Conservation (phyloP, 306 rosid genomes). For the Sesbania bispinosa region DNA sequence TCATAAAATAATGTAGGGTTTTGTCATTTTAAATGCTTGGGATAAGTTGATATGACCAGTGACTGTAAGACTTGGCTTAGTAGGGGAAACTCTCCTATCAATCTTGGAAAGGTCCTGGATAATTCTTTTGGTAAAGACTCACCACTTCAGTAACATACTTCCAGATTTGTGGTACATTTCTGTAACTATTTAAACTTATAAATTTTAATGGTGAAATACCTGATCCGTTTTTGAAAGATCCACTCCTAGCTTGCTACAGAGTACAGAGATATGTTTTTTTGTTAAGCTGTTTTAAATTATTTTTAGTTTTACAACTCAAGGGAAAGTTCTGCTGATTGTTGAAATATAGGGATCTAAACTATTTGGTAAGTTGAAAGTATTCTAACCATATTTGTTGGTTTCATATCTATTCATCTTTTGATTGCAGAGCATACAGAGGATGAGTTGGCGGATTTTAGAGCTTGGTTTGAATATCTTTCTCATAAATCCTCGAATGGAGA, state of each 20-base stretch:
- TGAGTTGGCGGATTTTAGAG: conserved; percentile 68
- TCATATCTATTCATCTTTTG: not conserved
- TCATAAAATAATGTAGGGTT: not conserved
- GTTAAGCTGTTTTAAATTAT: not conserved
- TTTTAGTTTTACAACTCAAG: not conserved
- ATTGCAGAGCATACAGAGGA: conserved; percentile 47
- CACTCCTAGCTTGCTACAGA: not conserved
- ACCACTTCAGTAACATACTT: not conserved
- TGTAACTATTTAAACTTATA: not conserved
- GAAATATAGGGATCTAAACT: not conserved
- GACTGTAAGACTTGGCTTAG: conserved; percentile 10
- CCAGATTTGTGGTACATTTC: not conserved
- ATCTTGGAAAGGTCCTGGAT: not conserved
- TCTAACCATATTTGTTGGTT: conserved; percentile 15
- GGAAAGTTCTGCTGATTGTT: not conserved
- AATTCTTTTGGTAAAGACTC: not conserved
- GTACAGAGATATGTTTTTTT: no score
- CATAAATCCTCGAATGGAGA: conserved; percentile 30
- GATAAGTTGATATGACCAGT: not conserved
- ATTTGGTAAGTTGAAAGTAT: not conserved
- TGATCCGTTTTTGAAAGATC: not conserved
- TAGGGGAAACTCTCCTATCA: not conserved
- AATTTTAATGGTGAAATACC: not conserved
- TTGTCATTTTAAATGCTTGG: not conserved
- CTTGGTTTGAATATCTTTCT: conserved; percentile 40